A percentile compares a stretch with the other conserved stretches of the same genome.
These are phyloP conservation scores for Paramecium bursaria DNA, from an alignment of 73 alveolate genomes.

Conservation along the genomic window DNA sequence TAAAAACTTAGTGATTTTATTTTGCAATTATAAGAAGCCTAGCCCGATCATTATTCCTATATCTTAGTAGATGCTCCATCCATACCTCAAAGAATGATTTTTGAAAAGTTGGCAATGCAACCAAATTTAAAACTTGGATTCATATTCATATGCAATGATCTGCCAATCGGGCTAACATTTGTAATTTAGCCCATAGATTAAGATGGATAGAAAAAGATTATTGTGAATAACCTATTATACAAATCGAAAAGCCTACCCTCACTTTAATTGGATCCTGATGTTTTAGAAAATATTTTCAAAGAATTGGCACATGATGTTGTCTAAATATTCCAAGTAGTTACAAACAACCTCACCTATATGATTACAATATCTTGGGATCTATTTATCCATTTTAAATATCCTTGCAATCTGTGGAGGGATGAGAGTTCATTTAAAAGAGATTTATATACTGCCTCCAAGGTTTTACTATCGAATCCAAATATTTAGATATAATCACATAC, in stretches of 20 bases:
- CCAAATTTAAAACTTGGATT: slow-evolving; percentile 33
- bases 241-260: not conserved
- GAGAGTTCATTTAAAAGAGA: not conserved
- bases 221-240: not conserved
- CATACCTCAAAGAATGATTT: slow-evolving; percentile 21
- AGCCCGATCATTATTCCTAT: not conserved
- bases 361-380: slow-evolving; percentile 17
- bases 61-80: slow-evolving; percentile 54
- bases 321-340: not conserved
- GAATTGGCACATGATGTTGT: slow-evolving; percentile 37
- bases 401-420: not conserved
- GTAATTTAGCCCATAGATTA: slow-evolving; percentile 15
- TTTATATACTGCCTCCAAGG: not conserved
- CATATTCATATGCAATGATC: slow-evolving; percentile 39
- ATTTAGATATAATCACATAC: slow-evolving; percentile 1
- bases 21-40: not conserved
- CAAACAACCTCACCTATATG: not conserved
- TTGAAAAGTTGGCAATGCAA: not conserved
- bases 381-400: slow-evolving; percentile 13
- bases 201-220: not conserved
- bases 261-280: not conserved
- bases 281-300: not conserved
- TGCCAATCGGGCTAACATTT: slow-evolving; percentile 36
- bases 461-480: slow-evolving; percentile 12
- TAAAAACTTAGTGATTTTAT: slow-evolving; percentile 36